A percentile compares a stretch with the other conserved stretches of the same genome.
phyloP scores from a whole-genome alignment of 2,329 filamentous ascomycete genomes.

The Colletotrichum navitas region DNA sequence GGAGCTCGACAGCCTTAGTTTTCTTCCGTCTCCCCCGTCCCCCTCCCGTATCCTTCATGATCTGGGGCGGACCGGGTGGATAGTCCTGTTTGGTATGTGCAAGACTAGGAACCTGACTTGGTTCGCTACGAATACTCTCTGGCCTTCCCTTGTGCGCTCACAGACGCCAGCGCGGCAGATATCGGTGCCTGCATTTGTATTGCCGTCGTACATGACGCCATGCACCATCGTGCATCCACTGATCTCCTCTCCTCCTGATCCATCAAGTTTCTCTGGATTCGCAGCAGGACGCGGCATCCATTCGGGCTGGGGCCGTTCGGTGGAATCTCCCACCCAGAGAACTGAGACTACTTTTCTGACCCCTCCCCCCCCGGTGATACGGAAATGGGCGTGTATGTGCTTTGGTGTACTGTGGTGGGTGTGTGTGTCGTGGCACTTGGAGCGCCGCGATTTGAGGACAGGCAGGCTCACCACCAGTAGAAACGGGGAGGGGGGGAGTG shows the following conservation, averaged over 20 bases:
- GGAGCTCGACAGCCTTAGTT: conserved; percentile 16
- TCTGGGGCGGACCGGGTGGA: not conserved
- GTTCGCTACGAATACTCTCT: not conserved
- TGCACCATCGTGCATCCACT: conserved; percentile 28
- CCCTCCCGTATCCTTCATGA: not conserved
- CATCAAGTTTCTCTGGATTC: conserved; percentile 3
- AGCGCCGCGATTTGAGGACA: no score
- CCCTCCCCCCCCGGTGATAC: not conserved
- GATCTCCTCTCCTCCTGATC: conserved; percentile 20
- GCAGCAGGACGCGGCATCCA: not conserved
- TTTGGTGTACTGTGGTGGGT: no score
- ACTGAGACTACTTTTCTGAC: not conserved
- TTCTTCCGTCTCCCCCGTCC: not conserved
- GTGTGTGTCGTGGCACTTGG: conserved; percentile 24
- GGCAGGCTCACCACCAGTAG: no score
- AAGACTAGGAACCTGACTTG: no score
- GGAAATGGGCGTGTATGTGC: not conserved
- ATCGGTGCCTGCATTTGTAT: conserved; percentile 39
- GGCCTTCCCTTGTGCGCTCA: conserved; percentile 19
- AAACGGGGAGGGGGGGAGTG: not conserved
- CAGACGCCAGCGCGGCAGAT: conserved; percentile 9
- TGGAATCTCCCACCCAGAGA: conserved; percentile 9
- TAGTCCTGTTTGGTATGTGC: no score
- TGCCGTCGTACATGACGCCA: conserved; percentile 38
- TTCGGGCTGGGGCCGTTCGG: not conserved